A percentile compares a stretch with the other conserved stretches of the same genome.
Evolutionary conservation across 2,329 filamentous ascomycete species (phyloP).

Genomic region (Cadophora gregata): DNA sequence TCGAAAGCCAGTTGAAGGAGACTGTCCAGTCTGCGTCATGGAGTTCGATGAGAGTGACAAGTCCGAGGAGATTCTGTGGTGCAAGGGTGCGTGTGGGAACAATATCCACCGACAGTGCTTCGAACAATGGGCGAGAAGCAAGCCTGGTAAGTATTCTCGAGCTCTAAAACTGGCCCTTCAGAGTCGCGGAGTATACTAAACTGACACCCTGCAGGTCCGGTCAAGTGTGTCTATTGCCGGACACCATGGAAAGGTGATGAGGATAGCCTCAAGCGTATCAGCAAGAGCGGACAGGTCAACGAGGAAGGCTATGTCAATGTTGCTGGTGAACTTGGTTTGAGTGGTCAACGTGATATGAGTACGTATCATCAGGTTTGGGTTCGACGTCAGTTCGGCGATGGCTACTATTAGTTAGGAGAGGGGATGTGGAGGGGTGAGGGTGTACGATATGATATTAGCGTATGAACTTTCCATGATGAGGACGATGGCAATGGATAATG

Average conservation of each 20-base stretch:
- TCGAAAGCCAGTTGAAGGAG: slow-evolving; percentile 64
- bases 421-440: neutral
- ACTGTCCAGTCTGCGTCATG: slow-evolving; percentile 68
- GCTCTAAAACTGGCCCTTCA: too few species aligned
- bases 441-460: neutral
- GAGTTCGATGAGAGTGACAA: slow-evolving; percentile 52
- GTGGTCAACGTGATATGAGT: slow-evolving; percentile 53
- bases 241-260: slow-evolving; percentile 59
- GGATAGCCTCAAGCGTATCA: slow-evolving; percentile 50
- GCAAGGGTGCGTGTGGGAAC: slow-evolving; percentile 65
- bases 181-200: slow-evolving; percentile 17
- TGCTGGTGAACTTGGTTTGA: slow-evolving; percentile 64
- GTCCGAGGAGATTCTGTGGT: slow-evolving; percentile 57
- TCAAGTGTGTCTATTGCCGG: slow-evolving; percentile 68
- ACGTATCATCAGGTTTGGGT: slow-evolving; percentile 40
- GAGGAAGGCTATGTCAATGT: slow-evolving; percentile 68
- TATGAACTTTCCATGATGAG: neutral
- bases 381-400: slow-evolving; percentile 21
- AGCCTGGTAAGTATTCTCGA: slow-evolving; percentile 42
- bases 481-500: neutral
- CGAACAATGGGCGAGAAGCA: slow-evolving; percentile 58
- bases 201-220: slow-evolving; percentile 35
- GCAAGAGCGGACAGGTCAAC: slow-evolving; percentile 49
- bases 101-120: slow-evolving; percentile 62
- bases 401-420: slow-evolving; percentile 16